Percentiles rank a stretch among this genome's conserved stretches.
These are phyloP conservation scores for Pyrrhoderma lamaoense DNA, from an alignment of 1,284 basidiomycete species.

Conservation along the genomic window DNA sequence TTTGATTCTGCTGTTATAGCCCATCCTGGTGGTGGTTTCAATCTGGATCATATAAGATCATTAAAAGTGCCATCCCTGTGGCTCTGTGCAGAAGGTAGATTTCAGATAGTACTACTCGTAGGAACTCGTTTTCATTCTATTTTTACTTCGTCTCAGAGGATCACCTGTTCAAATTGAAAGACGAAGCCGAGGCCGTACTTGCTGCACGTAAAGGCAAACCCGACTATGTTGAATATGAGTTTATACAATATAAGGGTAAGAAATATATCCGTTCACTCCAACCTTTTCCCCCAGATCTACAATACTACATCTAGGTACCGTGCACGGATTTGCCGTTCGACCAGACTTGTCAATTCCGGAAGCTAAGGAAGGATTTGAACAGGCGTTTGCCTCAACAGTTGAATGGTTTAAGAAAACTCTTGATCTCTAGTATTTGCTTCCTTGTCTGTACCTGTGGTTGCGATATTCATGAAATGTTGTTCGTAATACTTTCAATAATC, in stretches of 20 bases:
- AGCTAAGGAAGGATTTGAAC: conserved; percentile 45
- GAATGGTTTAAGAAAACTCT: conserved; percentile 43
- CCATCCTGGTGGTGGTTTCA: conserved; percentile 43
- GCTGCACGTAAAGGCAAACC: conserved; percentile 36
- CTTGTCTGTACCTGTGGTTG: too few relatives aligned
- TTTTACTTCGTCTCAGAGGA: conserved; percentile 49
- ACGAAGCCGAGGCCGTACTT: conserved; percentile 38
- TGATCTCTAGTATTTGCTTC: too few relatives aligned
- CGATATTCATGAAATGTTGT: too few relatives aligned
- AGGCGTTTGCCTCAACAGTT: conserved; percentile 38
- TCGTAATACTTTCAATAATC: too few relatives aligned
- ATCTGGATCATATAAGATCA: conserved; percentile 32
- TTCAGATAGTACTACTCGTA: not conserved
- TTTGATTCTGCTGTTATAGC: conserved; percentile 45
- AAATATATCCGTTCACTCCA: not conserved
- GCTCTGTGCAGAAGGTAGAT: conserved; percentile 12
- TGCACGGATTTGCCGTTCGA: conserved; percentile 50
- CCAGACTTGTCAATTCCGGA: conserved; percentile 40
- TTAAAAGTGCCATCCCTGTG: conserved; percentile 33
- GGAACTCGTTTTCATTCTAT: conserved; percentile 18
- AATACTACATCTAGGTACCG: conserved; percentile 33
- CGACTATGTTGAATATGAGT: conserved; percentile 43
- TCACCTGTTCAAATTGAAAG: conserved; percentile 25
- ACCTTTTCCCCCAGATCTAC: not conserved
- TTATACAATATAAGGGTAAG: conserved; percentile 48